phyloP scores from a whole-genome alignment of 345 rosid genomes.

The Hibiscus mutabilis region DNA sequence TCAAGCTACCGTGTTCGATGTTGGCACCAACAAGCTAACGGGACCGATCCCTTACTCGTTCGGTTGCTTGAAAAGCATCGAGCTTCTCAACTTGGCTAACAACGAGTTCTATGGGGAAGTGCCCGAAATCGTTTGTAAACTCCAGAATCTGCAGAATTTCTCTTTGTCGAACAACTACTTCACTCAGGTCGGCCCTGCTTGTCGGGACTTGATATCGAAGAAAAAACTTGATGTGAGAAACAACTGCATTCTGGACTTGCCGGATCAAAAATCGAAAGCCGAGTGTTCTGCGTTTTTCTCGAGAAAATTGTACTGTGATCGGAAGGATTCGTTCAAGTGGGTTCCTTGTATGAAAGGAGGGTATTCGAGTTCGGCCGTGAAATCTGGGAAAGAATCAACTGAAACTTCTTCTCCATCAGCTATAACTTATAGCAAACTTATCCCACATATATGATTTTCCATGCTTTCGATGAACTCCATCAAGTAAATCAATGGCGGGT shows the following conservation, averaged over 20 bases:
- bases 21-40: slow-evolving; percentile 30
- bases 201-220: slow-evolving; percentile 26
- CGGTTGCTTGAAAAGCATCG: slow-evolving; percentile 36
- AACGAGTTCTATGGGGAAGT: slow-evolving; percentile 39
- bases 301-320: slow-evolving; percentile 8
- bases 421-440: slow-evolving; percentile 23
- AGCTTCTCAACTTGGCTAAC: slow-evolving; percentile 27
- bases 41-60: slow-evolving; percentile 57
- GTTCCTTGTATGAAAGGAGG: slow-evolving; percentile 31
- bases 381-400: not conserved
- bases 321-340: slow-evolving; percentile 14
- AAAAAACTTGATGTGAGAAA: slow-evolving; percentile 33
- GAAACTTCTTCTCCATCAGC: slow-evolving; percentile 10
- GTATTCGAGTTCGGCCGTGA: not conserved
- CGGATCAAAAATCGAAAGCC: slow-evolving; percentile 28
- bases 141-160: slow-evolving; percentile 28
- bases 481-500: too few species aligned
- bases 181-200: slow-evolving; percentile 47
- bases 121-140: slow-evolving; percentile 43
- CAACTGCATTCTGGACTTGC: slow-evolving; percentile 54
- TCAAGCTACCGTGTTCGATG: slow-evolving; percentile 33
- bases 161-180: slow-evolving; percentile 42
- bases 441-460: slow-evolving; percentile 1
- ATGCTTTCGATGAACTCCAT: too few species aligned
- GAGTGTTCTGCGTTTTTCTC: slow-evolving; percentile 36